Evolutionary conservation across 2,329 filamentous ascomycete genomes (phyloP), one percentile per base, ranked within the genome.

Genomic region (Aspergillus unguis): DNA sequence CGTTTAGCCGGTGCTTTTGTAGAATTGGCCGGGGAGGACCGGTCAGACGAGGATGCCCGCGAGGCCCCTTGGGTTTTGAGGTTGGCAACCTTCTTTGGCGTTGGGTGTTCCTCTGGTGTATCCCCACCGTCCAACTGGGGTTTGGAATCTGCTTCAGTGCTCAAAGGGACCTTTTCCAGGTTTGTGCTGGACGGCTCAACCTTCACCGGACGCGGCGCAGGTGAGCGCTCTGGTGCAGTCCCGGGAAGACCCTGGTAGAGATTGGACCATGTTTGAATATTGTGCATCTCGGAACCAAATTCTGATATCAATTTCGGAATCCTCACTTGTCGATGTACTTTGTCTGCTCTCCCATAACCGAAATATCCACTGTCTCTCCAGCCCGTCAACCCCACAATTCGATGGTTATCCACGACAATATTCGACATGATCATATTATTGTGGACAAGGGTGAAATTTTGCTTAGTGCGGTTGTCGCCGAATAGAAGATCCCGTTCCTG

Each of bases 311-410:
- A 53, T 11, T 55, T 60, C 2, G 61, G 63, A 48, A 65, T 60
- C 50, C 70, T 64, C 25, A 69, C 59, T 44, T 63, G 57, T 43
- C 54, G 61, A 55, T 75, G 72, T 40, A 74, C 56, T 45, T 62
- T 64, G 36, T 60, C 61, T 32, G 67, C 68, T 47, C 68, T 63
- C 35, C 65, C 58, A 37, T 65, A 61, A 11, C 71, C 70, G 57
- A 75, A 75, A 49, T 67, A 73, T 37, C 72, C 72, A 42, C 70
- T 65, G 49, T 70, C 62, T 49, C 65, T 62, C 72, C 72, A 75
- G n/a, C 68, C 70, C 41, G 63, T 56, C 27, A 74, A 60, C 23
- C 71, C 72, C 43, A 74, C 68, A 26, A 74, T 63, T 38, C 60
- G 65, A 53, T 64, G 67, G 44, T 70, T 58, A 17, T 70, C 64